phyloP scores from a whole-genome alignment of 2,329 filamentous ascomycete genomes.

The Salinomyces thailandicus region DNA sequence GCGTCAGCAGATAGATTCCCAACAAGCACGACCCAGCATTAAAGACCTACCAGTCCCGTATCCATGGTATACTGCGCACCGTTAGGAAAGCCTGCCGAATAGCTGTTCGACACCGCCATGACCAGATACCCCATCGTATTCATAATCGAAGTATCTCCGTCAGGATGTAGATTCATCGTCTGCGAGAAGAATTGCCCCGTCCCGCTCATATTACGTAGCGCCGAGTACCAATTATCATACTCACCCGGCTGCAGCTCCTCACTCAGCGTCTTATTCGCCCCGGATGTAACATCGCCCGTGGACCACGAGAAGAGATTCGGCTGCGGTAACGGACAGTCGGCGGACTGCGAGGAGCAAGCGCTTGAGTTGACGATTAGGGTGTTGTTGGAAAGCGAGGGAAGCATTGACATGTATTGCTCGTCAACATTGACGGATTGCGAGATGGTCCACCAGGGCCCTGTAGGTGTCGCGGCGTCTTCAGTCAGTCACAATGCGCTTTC shows the following conservation, averaged over 20 bases:
- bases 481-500: background rate
- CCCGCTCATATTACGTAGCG: conserved; percentile 7
- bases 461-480: background rate
- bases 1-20: too few relatives aligned
- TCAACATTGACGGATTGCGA: conserved; percentile 4
- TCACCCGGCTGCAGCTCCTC: background rate
- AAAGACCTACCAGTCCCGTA: conserved; percentile 10
- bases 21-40: too few relatives aligned
- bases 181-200: conserved; percentile 5
- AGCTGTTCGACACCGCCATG: conserved; percentile 6
- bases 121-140: conserved; percentile 2
- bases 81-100: conserved; percentile 5
- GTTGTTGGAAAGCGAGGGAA: conserved; percentile 7
- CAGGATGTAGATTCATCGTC: conserved; percentile 3
- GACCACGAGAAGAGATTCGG: conserved; percentile 4
- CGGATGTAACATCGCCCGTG: conserved; percentile 1
- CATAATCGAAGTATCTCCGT: background rate
- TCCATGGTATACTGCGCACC: conserved; percentile 6
- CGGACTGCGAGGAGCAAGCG: conserved; percentile 6
- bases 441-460: conserved; percentile 10
- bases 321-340: conserved; percentile 6
- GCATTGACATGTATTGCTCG: conserved; percentile 6
- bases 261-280: conserved; percentile 2
- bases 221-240: conserved; percentile 8
- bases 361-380: conserved; percentile 7